Evolutionary conservation across 805 yeast genomes (phyloP).

Genomic region (Ogataea neopini): DNA sequence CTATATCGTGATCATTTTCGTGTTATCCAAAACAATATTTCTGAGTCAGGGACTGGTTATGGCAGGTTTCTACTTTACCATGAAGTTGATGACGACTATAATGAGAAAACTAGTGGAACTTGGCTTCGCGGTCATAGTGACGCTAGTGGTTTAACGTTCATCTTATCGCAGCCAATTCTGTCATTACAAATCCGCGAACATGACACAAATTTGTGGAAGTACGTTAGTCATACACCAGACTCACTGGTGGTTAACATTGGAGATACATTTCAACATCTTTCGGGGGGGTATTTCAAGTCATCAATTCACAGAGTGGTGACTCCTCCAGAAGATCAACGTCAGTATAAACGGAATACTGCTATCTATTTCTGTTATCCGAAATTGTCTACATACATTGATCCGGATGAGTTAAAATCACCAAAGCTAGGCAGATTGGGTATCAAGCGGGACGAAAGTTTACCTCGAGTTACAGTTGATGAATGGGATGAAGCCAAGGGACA

Average conservation of each 20-base stretch:
- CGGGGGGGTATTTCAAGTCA: slow-evolving; percentile 49
- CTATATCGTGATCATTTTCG: slow-evolving; percentile 40
- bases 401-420: slow-evolving; percentile 42
- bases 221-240: slow-evolving; percentile 41
- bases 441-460: slow-evolving; percentile 29
- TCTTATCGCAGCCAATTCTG: slow-evolving; percentile 43
- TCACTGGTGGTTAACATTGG: slow-evolving; percentile 44
- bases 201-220: slow-evolving; percentile 40
- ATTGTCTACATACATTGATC: slow-evolving; percentile 40
- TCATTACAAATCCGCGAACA: slow-evolving; percentile 42
- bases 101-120: slow-evolving; percentile 37
- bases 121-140: slow-evolving; percentile 53
- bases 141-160: slow-evolving; percentile 41
- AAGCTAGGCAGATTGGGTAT: slow-evolving; percentile 38
- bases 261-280: slow-evolving; percentile 42
- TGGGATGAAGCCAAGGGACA: slow-evolving; percentile 51
- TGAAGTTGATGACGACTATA: slow-evolving; percentile 34
- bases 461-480: slow-evolving; percentile 39
- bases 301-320: slow-evolving; percentile 49
- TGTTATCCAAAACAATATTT: slow-evolving; percentile 32
- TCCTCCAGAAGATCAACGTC: slow-evolving; percentile 45
- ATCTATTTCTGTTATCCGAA: slow-evolving; percentile 47
- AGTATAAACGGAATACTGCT: slow-evolving; percentile 39
- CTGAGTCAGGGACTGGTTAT: slow-evolving; percentile 41
- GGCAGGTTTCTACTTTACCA: slow-evolving; percentile 42